These are phyloP conservation scores for Tetragonia tetragonoides DNA, from an alignment of 148 eudicot genomes.

Conservation along the genomic window DNA sequence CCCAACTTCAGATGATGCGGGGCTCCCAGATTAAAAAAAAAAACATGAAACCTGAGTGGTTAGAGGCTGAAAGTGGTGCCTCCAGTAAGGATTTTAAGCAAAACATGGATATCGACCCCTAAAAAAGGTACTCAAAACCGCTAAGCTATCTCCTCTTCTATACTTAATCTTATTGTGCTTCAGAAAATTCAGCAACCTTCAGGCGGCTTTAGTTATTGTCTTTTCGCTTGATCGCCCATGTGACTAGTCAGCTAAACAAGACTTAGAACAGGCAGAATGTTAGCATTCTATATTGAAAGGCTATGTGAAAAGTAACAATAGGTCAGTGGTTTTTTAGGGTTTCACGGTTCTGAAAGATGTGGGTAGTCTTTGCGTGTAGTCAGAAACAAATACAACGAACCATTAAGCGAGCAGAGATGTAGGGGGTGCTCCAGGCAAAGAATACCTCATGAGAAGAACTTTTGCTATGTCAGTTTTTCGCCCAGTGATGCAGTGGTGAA, in stretches of 20 bases:
- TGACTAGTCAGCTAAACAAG: neutral
- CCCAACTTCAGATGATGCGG: neutral
- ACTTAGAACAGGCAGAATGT: neutral
- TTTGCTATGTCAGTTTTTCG: conserved; percentile 62
- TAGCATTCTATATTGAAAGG: neutral
- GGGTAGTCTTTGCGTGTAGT: conserved; percentile 5
- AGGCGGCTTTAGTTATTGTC: too few species aligned
- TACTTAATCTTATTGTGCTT: neutral
- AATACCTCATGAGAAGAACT: conserved; percentile 71
- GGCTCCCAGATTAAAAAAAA: neutral
- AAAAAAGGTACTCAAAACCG: conserved; percentile 1
- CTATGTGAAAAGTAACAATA: neutral
- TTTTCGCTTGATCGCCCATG: neutral
- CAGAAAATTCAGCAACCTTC: neutral
- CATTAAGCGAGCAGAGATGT: neutral
- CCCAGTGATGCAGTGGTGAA: conserved; percentile 65
- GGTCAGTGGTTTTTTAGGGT: conserved; percentile 1
- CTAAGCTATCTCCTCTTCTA: neutral
- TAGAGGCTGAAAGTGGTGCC: neutral
- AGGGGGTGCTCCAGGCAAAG: conserved; percentile 19
- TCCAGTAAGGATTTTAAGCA: neutral
- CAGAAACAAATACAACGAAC: neutral
- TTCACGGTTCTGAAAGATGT: neutral
- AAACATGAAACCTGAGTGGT: neutral
- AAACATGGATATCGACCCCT: neutral